These are phyloP conservation scores for Penicillium arizonense DNA, from an alignment of 495 filamentous ascomycete genomes.

Conservation along the genomic window DNA sequence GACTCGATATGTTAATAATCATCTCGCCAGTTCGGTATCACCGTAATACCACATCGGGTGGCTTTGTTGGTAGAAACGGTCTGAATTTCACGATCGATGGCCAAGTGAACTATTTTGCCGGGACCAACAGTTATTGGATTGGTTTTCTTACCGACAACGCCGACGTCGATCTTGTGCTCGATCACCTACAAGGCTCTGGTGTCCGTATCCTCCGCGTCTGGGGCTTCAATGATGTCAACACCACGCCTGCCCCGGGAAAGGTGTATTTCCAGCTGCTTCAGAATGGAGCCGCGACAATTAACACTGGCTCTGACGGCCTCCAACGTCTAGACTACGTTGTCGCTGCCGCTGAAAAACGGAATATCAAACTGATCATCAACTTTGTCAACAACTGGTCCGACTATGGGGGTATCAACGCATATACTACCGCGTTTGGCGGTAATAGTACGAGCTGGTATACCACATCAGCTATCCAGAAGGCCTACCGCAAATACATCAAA, in stretches of 20 bases:
- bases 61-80: slow-evolving; percentile 26
- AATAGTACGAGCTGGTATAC: slow-evolving; percentile 57
- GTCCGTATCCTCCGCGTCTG: slow-evolving; percentile 69
- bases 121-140: slow-evolving; percentile 76
- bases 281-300: slow-evolving; percentile 57
- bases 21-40: background rate
- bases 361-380: slow-evolving; percentile 59
- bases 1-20: background rate
- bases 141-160: slow-evolving; percentile 60
- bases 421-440: slow-evolving; percentile 61
- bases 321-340: slow-evolving; percentile 68
- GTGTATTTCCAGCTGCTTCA: slow-evolving; percentile 62
- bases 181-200: slow-evolving; percentile 49
- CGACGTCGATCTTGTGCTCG: slow-evolving; percentile 60
- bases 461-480: slow-evolving; percentile 48
- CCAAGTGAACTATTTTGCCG: slow-evolving; percentile 59
- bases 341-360: slow-evolving; percentile 50
- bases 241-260: slow-evolving; percentile 40
- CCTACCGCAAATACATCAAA: slow-evolving; percentile 62
- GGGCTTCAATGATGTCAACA: slow-evolving; percentile 68
- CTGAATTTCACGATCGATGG: slow-evolving; percentile 63
- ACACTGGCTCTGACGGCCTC: slow-evolving; percentile 64
- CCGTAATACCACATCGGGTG: background rate
- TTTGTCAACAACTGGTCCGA: slow-evolving; percentile 61
- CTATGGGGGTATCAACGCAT: slow-evolving; percentile 66